A percentile compares a stretch with the other conserved stretches of the same genome.
These are phyloP conservation scores for Lasiosphaeris hirsuta DNA, from an alignment of 495 filamentous ascomycete genomes.

Conservation along the genomic window DNA sequence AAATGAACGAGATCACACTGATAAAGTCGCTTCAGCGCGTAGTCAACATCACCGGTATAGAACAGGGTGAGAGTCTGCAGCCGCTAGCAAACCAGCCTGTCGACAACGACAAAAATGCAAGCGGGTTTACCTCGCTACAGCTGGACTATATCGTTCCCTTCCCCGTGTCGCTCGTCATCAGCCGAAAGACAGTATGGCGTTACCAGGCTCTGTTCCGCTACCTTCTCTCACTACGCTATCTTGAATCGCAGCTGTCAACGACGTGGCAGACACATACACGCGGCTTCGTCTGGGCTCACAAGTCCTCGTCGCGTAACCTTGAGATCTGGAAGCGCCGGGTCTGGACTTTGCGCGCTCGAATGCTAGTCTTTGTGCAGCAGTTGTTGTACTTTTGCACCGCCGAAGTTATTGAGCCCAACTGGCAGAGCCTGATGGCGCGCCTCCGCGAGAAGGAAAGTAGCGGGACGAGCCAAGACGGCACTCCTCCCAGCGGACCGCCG, in stretches of 20 bases:
- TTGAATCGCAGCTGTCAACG: constrained; percentile 77
- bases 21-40: constrained; percentile 93
- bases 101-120: constrained; percentile 81
- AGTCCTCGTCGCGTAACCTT: constrained; percentile 65
- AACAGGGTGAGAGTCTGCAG: constrained; percentile 71
- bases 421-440: constrained; percentile 84
- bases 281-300: constrained; percentile 78
- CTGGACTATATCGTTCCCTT: constrained; percentile 94
- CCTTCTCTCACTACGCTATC: constrained; percentile 78
- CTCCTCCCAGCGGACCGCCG: not conserved
- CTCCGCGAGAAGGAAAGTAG: constrained; percentile 62
- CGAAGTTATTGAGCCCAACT: constrained; percentile 97
- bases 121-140: constrained; percentile 85
- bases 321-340: constrained; percentile 92
- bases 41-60: constrained; percentile 90
- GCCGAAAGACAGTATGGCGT: constrained; percentile 88
- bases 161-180: constrained; percentile 93
- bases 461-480: constrained; percentile 41
- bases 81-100: constrained; percentile 46
- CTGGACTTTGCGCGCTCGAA: constrained; percentile 87
- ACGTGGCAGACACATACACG: constrained; percentile 90
- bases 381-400: constrained; percentile 93
- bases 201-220: constrained; percentile 97
- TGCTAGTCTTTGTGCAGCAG: constrained; percentile 97
- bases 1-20: constrained; percentile 91